A percentile compares a stretch with the other conserved stretches of the same genome.
phyloP scores from a whole-genome alignment of 208 protist genomes.

The Naegleria lovaniensis region DNA sequence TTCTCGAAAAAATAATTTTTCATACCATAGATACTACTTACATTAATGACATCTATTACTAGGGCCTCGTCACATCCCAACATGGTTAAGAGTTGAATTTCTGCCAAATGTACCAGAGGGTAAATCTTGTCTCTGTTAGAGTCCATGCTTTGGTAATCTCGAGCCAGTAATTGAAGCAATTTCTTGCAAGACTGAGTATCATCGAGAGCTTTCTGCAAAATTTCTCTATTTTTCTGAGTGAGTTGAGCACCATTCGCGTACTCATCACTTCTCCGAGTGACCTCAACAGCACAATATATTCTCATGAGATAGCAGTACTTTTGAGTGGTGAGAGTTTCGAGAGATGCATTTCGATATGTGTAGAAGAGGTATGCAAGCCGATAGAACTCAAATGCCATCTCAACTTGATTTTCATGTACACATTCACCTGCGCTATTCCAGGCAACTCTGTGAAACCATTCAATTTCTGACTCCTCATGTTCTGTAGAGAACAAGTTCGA shows the following conservation, averaged over 20 bases:
- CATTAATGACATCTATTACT: background rate
- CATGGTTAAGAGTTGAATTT: background rate
- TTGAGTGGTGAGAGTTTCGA: background rate
- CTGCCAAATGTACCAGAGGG: background rate
- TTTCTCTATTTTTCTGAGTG: background rate
- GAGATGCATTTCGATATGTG: background rate
- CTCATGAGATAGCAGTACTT: background rate
- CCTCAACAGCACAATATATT: background rate
- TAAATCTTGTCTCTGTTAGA: background rate
- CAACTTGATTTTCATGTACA: background rate
- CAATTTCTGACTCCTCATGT: background rate
- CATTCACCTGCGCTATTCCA: background rate
- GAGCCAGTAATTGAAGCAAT: background rate
- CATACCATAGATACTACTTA: background rate
- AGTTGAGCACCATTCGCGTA: background rate
- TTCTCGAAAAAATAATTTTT: too few relatives aligned
- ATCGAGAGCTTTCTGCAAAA: background rate
- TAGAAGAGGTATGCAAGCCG: background rate
- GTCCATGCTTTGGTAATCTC: background rate
- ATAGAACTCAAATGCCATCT: background rate
- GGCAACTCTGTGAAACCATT: slow-evolving; percentile 12
- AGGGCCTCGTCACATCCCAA: background rate
- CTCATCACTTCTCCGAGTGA: background rate
- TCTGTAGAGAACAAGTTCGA: background rate
- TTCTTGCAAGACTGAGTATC: background rate